Conservation (phyloP, 768 basidiomycete species). For the Chalciporus chontae region DNA sequence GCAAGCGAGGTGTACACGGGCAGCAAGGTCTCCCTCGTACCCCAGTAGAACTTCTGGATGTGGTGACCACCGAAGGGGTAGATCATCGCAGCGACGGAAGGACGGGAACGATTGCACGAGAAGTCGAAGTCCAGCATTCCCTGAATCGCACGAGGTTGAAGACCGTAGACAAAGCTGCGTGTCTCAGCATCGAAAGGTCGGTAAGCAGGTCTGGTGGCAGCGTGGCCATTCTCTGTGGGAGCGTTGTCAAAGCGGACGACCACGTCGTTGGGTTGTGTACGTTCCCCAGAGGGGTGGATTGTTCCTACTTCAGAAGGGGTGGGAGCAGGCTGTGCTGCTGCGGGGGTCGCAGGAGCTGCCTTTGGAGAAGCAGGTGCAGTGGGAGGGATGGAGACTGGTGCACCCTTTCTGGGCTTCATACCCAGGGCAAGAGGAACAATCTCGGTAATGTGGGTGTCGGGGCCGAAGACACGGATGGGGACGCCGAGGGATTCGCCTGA, state of each 20-base stretch:
- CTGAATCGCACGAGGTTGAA: constrained; percentile 98
- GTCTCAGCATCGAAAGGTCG: constrained; percentile 91
- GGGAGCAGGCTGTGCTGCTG: constrained; percentile 34
- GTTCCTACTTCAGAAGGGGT: constrained; percentile 53
- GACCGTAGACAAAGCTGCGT: constrained; percentile 97
- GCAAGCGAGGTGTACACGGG: constrained; percentile 93
- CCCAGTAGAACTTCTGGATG: constrained; percentile 99
- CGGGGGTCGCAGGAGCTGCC: constrained; percentile 22
- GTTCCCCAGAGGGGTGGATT: constrained; percentile 75
- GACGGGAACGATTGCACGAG: constrained; percentile 88
- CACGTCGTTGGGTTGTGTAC: constrained; percentile 81
- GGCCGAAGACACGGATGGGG: constrained; percentile 95
- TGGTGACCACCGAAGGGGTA: constrained; percentile 99
- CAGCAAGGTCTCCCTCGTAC: constrained; percentile 96
- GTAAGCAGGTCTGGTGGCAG: constrained; percentile 64
- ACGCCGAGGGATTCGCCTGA: constrained; percentile 90
- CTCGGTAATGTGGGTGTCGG: constrained; percentile 97
- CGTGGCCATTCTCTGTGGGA: constrained; percentile 29
- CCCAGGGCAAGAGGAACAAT: constrained; percentile 99
- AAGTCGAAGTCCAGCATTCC: constrained; percentile 99
- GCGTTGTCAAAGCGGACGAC: constrained; percentile 80
- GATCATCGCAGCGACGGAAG: constrained; percentile 98
- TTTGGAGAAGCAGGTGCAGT: constrained; percentile 47
- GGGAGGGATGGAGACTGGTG: constrained; percentile 37
- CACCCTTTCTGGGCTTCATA: constrained; percentile 38